Base-by-base conservation (phyloP, 768 basidiomycete genomes). In the Suillus discolor region DNA sequence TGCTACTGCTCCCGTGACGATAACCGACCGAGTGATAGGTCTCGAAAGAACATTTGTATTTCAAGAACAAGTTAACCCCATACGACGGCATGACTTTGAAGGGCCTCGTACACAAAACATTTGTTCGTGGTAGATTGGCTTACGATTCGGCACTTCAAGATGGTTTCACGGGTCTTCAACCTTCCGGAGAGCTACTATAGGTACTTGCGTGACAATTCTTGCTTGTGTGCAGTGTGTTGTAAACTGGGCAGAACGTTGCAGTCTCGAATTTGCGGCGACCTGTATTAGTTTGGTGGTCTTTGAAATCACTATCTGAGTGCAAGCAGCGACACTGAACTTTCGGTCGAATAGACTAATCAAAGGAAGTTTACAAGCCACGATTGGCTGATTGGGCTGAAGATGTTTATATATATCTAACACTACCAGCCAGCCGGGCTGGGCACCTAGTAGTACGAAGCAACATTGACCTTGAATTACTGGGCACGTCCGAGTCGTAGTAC, bases 1-100 rank as follows among this genome's bases (percentile, higher is more conserved):
- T 34, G 67, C 28, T 8, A 15, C 1, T 39, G 63, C 47, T 44
- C 55, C 47, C 62, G 28, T 36, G 16, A 23, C 42, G 31, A n/a
- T 55, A 39, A 44, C 28, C 65, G 71, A 66, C 68, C 61, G 45
- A 15, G 57, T 39, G 47, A 20, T 66, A 96, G 94, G 91, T 96
- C 25, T 89, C 88, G 39, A 85, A 85, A 72, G 89, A 91, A 9
- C 72, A 77, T 16, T 81, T 98, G 15, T 83, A 89, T 61, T 98
- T 97, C 84, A 97, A 94, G 82, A 98, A 99, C 79, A 96, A 96
- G 78, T 72, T 97, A 20, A 93, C 93, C 5, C 92, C 97, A 1
- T 99, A 96, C 74, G 86, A 92, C 70, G 96, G 95, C 4, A 80
- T 85, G 71, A 82, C 72, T 20, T 82, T 97, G 55, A 79, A 70